Evolutionary conservation across 1,284 basidiomycete genomes (phyloP).

Genomic region (Vanrija sp.): DNA sequence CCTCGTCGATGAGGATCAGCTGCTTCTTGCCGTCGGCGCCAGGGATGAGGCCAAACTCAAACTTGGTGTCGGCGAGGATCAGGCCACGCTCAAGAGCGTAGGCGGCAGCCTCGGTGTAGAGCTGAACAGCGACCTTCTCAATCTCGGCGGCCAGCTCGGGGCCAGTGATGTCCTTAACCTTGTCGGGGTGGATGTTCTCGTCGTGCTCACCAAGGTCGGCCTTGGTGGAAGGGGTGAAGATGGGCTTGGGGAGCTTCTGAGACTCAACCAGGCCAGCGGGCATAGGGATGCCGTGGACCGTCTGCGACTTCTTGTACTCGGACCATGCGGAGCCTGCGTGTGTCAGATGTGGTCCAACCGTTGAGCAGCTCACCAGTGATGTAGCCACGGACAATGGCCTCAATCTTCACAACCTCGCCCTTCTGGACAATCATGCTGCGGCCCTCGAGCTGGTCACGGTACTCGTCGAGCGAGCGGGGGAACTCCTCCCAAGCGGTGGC

Average conservation of each 20-base stretch:
- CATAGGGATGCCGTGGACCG: constrained; percentile 80
- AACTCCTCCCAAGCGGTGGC: constrained; percentile 67
- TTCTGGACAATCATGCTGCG: constrained; percentile 88
- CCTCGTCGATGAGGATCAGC: constrained; percentile 90
- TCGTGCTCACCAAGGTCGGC: constrained; percentile 93
- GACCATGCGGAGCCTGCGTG: constrained; percentile 78
- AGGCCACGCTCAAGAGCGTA: constrained; percentile 78
- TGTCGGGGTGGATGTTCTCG: constrained; percentile 93
- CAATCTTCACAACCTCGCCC: constrained; percentile 87
- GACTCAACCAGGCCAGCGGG: constrained; percentile 79
- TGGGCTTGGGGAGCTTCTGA: constrained; percentile 70
- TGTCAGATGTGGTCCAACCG: constrained; percentile 56
- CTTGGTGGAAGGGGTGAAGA: constrained; percentile 97
- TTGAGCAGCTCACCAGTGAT: constrained; percentile 55
- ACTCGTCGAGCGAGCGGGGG: constrained; percentile 59
- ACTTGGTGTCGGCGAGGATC: constrained; percentile 93
- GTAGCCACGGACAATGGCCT: constrained; percentile 96
- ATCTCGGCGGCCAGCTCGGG: constrained; percentile 47
- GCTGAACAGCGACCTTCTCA: constrained; percentile 42
- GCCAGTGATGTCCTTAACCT: constrained; percentile 53
- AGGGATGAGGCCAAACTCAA: constrained; percentile 73
- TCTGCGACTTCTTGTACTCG: constrained; percentile 85
- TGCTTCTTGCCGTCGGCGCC: constrained; percentile 46
- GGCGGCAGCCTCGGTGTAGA: constrained; percentile 62
- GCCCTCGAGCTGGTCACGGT: constrained; percentile 65